Evolutionary conservation across 805 yeast genomes (phyloP).

Genomic region (Candida suzukii): DNA sequence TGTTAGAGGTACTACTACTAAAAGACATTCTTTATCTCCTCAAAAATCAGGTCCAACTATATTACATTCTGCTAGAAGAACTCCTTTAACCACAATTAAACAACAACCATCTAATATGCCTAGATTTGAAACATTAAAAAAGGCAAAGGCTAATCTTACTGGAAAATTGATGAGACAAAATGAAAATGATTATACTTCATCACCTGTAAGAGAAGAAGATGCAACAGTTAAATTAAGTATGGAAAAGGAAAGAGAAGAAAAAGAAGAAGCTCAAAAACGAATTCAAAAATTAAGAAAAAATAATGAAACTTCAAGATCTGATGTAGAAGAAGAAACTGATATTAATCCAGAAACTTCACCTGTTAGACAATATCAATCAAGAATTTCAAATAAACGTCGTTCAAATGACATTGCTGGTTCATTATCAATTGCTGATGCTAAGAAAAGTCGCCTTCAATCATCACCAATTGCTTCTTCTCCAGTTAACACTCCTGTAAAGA

Average conservation of each 20-base stretch:
- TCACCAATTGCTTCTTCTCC: background rate
- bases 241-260: conserved; percentile 1
- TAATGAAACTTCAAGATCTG: background rate
- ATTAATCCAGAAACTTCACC: conserved; percentile 15
- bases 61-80: conserved; percentile 7
- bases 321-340: background rate
- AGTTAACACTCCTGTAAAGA: conserved; percentile 5
- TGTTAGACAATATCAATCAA: conserved; percentile 14
- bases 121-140: conserved; percentile 8
- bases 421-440: background rate
- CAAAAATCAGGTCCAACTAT: conserved; percentile 3
- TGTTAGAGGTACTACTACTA: conserved; percentile 5
- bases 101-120: conserved; percentile 7
- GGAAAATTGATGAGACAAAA: conserved; percentile 3
- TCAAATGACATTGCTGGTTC: conserved; percentile 7
- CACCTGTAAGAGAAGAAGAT: conserved; percentile 3
- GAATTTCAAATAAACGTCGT: conserved; percentile 11
- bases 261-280: conserved; percentile 1
- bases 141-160: conserved; percentile 20
- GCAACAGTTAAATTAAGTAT: background rate
- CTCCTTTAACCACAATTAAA: conserved; percentile 20
- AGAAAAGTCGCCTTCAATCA: background rate
- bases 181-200: background rate
- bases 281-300: no score
- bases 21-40: conserved; percentile 18